Percentiles rank a stretch among this genome's conserved stretches.
Conservation (phyloP, 192 early-diverging fungal genomes). For the Dissophora globulifera region DNA sequence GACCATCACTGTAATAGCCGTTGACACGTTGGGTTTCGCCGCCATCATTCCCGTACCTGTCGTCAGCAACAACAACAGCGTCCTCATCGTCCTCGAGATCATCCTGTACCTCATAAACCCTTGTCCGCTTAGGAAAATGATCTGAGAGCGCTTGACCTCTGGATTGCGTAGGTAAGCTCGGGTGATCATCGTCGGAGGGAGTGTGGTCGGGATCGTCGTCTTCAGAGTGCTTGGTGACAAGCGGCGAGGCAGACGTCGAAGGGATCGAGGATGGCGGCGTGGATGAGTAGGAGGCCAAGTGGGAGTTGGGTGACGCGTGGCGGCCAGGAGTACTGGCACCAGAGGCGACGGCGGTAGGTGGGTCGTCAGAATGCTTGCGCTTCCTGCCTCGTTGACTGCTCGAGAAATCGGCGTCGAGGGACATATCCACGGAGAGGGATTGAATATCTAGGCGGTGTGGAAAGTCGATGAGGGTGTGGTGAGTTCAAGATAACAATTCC, state of each 20-base stretch:
- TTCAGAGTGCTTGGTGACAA: not conserved
- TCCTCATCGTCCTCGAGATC: not conserved
- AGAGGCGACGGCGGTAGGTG: constrained; percentile 6
- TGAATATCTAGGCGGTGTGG: constrained; percentile 2
- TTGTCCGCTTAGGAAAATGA: constrained; percentile 5
- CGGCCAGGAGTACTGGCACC: constrained; percentile 25
- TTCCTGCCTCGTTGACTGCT: constrained; percentile 13
- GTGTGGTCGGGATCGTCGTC: not conserved
- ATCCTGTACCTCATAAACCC: constrained; percentile 11
- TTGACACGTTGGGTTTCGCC: not conserved
- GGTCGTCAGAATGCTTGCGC: constrained; percentile 28
- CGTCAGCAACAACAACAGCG: constrained; percentile 26
- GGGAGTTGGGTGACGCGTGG: constrained; percentile 17
- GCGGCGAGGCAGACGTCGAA: constrained; percentile 16
- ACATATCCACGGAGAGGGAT: constrained; percentile 7
- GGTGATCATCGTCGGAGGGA: not conserved
- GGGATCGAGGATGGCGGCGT: constrained; percentile 27
- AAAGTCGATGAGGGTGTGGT: not conserved
- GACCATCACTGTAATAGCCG: not conserved
- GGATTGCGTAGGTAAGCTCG: not conserved
- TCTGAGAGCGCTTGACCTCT: not conserved
- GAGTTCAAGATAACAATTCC: not conserved
- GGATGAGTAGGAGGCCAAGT: constrained; percentile 1
- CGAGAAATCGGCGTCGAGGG: constrained; percentile 6
- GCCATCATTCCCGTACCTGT: constrained; percentile 6